phyloP scores from a whole-genome alignment of 2,329 filamentous ascomycete species.

The Fusarium sp. region DNA sequence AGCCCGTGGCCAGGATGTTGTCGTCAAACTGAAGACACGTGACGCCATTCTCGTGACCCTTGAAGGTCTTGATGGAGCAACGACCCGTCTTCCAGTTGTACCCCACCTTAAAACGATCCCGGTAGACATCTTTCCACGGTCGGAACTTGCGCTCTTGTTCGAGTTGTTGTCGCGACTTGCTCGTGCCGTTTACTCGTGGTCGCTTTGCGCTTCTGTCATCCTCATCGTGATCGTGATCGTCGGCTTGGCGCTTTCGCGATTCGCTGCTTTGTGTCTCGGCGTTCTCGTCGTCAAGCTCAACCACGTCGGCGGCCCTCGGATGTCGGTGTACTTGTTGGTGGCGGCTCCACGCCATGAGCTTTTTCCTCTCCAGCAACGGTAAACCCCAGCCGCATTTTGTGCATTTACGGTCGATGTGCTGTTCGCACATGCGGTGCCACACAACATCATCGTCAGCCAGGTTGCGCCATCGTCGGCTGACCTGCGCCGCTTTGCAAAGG shows the following conservation, averaged over 20 bases:
- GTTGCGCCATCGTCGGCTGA: slow-evolving; percentile 85
- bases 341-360: slow-evolving; percentile 83
- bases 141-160: slow-evolving; percentile 62
- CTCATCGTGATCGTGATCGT: slow-evolving; percentile 43
- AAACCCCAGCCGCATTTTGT: slow-evolving; percentile 96
- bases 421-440: slow-evolving; percentile 97
- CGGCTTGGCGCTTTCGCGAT: slow-evolving; percentile 49
- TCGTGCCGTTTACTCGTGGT: slow-evolving; percentile 40
- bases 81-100: slow-evolving; percentile 98
- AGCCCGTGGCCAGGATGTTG: slow-evolving; percentile 89
- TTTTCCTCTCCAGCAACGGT: slow-evolving; percentile 86
- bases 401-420: slow-evolving; percentile 93
- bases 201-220: slow-evolving; percentile 46
- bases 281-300: slow-evolving; percentile 42
- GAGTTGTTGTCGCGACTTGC: slow-evolving; percentile 47
- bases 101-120: slow-evolving; percentile 92
- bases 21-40: slow-evolving; percentile 72
- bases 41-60: slow-evolving; percentile 81
- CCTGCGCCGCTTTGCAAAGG: slow-evolving; percentile 93
- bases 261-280: slow-evolving; percentile 36
- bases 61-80: slow-evolving; percentile 82
- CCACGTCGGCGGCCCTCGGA: slow-evolving; percentile 39
- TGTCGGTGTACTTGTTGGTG: slow-evolving; percentile 72
- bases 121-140: slow-evolving; percentile 96
- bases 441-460: slow-evolving; percentile 97